Evolutionary conservation across 2,329 filamentous ascomycete species (phyloP), one percentile per base, ranked within the genome.

Genomic region (Hirsutella minnesotensis): DNA sequence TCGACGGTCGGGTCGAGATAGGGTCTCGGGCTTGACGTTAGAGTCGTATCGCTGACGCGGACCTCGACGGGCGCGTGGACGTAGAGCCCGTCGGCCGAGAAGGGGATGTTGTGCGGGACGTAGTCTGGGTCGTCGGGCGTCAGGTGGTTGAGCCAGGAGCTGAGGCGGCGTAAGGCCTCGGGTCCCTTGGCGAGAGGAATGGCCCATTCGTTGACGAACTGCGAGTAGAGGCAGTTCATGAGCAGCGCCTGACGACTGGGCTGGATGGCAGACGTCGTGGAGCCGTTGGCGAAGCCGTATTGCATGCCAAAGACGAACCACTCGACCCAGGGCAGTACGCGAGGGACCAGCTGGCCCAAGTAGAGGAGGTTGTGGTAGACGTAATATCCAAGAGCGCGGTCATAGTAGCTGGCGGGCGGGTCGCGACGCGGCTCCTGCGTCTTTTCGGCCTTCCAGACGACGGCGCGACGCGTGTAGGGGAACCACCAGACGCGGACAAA

Each of bases 241-340:
- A 95, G 72, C 38, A 96, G 75, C 12, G 88, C 90, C 49, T 82
- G 70, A 46, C 83, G 79, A 49, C 83, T 84, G 19, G 83, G 79
- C 62, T 95, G 84, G 16, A 95, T 77, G 5, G 83, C 90, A n/a
- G 73, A 71, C 34, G 79, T 83, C 41, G 73, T 72, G 3, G 72
- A 73, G 40, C 79, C 79, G 47, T 86, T 76, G 29, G 70, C 70
- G 71, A 95, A 95, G 41, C 90, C 90, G 60, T 95, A 96, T 62
- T 96, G 89, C 84, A 96, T 87, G 53, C 89, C 88, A 55, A 95
- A 95, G 43, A 96, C 84, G 59, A 95, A 90, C 84, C 88, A 92
- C 64, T 98, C 92, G 29, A 96, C 76, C 77, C 80, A 86, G 0
- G 90, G 92, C 5, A 95, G 70, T 44, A 94, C 74, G 38, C 77